Conservation (phyloP, 2,329 filamentous ascomycete species). For the Ustulina deusta region DNA sequence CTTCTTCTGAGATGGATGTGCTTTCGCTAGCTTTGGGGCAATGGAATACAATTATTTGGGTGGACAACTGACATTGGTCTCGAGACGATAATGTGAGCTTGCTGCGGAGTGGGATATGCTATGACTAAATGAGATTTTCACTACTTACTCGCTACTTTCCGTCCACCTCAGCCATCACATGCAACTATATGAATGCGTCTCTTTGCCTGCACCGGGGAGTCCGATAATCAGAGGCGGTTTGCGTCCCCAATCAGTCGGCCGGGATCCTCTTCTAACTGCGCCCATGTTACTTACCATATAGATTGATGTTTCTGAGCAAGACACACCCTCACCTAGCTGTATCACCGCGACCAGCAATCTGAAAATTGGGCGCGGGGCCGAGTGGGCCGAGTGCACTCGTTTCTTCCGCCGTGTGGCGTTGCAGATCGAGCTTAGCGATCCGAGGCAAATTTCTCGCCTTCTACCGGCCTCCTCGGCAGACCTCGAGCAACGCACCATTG, state of each 20-base stretch:
- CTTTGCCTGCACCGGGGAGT: not conserved
- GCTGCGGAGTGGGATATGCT: not conserved
- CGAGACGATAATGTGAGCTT: not conserved
- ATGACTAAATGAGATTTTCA: not conserved
- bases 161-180: not conserved
- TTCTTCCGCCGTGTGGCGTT: no score
- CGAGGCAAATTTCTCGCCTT: no score
- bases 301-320: not conserved
- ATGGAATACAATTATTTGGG: not conserved
- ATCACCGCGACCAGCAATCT: no score
- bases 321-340: not conserved
- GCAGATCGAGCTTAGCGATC: no score
- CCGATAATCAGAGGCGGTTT: not conserved
- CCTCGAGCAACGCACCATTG: no score
- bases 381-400: no score
- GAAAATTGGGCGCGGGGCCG: no score
- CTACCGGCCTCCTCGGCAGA: no score
- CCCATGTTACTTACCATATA: no score
- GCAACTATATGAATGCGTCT: not conserved
- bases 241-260: no score
- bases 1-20: not conserved
- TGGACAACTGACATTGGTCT: not conserved
- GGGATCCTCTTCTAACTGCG: no score
- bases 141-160: not conserved
- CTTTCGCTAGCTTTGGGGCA: not conserved